Evolutionary conservation across 1,139 yeast genomes (phyloP).

Genomic region (Casaregolazyma lundiana): DNA sequence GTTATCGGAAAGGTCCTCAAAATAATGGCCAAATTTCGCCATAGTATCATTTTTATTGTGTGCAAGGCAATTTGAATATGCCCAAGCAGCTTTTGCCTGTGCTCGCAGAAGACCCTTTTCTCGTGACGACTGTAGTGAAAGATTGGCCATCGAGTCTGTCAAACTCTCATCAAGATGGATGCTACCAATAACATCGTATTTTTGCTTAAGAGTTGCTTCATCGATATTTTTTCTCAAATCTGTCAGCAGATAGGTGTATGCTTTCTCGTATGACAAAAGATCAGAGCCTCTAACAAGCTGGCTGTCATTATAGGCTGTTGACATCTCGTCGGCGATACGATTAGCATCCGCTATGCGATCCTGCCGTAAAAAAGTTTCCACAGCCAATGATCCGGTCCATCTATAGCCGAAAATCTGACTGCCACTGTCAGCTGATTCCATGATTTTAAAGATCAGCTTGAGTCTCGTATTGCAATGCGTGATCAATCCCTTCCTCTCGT

Average conservation of each 20-base stretch:
- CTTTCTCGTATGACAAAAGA: constrained; percentile 1
- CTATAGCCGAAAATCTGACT: constrained; percentile 2
- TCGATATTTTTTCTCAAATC: background rate
- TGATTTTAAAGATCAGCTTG: background rate
- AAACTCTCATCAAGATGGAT: background rate
- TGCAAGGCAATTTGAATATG: background rate
- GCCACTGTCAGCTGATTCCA: background rate
- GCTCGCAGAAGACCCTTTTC: constrained; percentile 6
- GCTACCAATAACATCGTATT: background rate
- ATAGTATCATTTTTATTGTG: background rate
- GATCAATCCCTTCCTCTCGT: constrained; percentile 5
- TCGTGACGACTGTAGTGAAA: background rate
- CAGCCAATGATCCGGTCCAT: constrained; percentile 6
- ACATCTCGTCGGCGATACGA: background rate
- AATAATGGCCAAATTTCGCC: background rate
- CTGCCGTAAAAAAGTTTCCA: constrained; percentile 1
- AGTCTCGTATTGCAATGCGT: constrained; percentile 3
- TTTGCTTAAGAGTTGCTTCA: background rate
- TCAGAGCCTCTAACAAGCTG: background rate
- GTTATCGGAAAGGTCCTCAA: background rate
- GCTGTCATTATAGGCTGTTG: background rate
- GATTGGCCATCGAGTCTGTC: background rate
- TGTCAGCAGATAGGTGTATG: constrained; percentile 1
- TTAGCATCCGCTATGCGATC: background rate
- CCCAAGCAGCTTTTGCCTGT: background rate